Evolutionary conservation across 2,329 filamentous ascomycete genomes (phyloP), one percentile per base, ranked within the genome.

Genomic region (Xylariaceae sp.): DNA sequence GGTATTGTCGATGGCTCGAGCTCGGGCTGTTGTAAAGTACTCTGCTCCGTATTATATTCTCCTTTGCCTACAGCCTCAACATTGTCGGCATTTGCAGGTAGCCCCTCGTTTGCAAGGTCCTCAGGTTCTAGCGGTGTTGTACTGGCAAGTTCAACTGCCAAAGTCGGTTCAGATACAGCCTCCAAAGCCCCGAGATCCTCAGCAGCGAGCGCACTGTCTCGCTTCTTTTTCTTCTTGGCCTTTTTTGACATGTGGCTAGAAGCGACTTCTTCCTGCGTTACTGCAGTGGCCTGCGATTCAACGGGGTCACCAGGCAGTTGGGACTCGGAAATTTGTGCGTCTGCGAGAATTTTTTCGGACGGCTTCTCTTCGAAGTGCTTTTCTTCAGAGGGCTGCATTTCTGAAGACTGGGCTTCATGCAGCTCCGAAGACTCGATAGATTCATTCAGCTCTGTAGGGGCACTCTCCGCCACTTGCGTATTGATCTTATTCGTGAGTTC

Each of bases 211-310:
- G 51, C 48, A 42, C 51, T 56, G 19, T 51, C 53, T 54, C 45
- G 51, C 51, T 61, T 58, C 36, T 61, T 55, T 48, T 60, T 60
- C 42, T 63, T 60, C 51, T 63, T 61, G n/a, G 59, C 57, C 47
- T 60, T 61, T 51, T 63, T 57, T 11, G 62, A 58, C 42, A 58
- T 59, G 28, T 31, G 46, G 31, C 38, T 28, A 31, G 18, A 19
- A 6, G 34, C 16, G 14, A 28, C 31, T 38, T 59, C 55, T 31
- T 22, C n/a, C 16, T 13, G 38, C 45, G 16, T 13, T 38, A 28
- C 4, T 7, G 4, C 22, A 7, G 22, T 28, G 22, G 7, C 4
- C 22, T 28, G 22, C 22, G 22, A 9, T 4, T 5, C 34, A 10
- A 3, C 9, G 16, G 34, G 16, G 10, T 38, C 34, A 5, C 16